A percentile compares a stretch with the other conserved stretches of the same genome.
These are phyloP conservation scores for Platanthera guangdongensis DNA, from an alignment of 106 monocot species.

Conservation along the genomic window DNA sequence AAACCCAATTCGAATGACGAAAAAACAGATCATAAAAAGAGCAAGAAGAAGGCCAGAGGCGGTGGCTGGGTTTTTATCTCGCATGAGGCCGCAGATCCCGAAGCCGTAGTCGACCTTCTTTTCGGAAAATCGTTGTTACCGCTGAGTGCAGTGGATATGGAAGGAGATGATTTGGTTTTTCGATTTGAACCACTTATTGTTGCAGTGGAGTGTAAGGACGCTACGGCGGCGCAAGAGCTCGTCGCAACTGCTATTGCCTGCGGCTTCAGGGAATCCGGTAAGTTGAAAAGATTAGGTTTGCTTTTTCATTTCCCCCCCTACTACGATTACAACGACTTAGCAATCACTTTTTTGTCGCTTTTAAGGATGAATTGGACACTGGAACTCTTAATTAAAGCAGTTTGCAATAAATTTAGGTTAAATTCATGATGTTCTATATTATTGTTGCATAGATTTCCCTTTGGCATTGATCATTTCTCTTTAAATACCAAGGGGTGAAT, in stretches of 20 bases:
- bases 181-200: constrained; percentile 82
- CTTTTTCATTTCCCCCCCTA: no score
- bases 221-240: constrained; percentile 44
- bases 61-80: constrained; percentile 72
- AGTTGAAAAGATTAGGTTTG: constrained; percentile 5
- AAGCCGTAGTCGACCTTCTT: constrained; percentile 31
- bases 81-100: constrained; percentile 63
- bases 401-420: no score
- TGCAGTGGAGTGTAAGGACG: constrained; percentile 65
- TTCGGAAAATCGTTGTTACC: constrained; percentile 11
- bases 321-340: neutral
- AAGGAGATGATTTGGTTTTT: constrained; percentile 42
- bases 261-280: constrained; percentile 87
- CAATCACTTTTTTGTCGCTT: neutral
- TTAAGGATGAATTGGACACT: neutral
- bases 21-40: constrained; percentile 4
- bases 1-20: neutral
- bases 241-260: constrained; percentile 52
- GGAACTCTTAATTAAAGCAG: no score
- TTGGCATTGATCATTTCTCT: no score
- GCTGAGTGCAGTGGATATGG: neutral
- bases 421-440: no score
- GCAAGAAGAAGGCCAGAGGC: constrained; percentile 84
- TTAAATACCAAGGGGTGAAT: no score
- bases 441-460: no score